phyloP scores from a whole-genome alignment of 1,284 basidiomycete species.

The Rhodotorula sp. region DNA sequence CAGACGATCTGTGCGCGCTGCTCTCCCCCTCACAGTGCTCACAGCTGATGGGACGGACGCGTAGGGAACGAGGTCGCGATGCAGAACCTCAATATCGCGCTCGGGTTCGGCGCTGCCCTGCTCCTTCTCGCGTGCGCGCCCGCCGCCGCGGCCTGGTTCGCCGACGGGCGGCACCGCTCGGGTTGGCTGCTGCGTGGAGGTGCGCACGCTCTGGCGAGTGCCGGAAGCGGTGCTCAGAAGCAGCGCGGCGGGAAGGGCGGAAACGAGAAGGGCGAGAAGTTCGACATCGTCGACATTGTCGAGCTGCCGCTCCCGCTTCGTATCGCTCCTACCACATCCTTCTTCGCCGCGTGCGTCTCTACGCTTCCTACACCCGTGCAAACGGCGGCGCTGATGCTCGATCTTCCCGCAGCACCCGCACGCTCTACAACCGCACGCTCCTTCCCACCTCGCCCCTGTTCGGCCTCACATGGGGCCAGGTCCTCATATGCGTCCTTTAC shows the following conservation, averaged over 20 bases:
- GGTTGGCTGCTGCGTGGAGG: conserved; percentile 4
- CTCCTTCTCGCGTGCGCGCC: conserved; percentile 18
- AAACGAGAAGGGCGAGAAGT: background rate
- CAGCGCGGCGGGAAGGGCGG: background rate
- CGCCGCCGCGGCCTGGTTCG: conserved; percentile 2
- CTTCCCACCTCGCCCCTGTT: conserved; percentile 29
- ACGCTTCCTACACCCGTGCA: too few species aligned
- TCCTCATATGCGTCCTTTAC: conserved; percentile 23
- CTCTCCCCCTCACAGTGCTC: background rate
- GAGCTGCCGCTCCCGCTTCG: background rate
- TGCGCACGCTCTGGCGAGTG: rapidly evolving
- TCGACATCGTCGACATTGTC: background rate
- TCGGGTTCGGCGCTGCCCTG: conserved; percentile 1
- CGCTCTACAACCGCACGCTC: conserved; percentile 26
- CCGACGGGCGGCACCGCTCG: background rate
- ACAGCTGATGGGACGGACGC: too few species aligned
- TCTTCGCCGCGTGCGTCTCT: background rate
- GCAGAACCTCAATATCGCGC: conserved; percentile 8
- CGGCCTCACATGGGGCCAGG: conserved; percentile 32
- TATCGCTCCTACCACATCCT: background rate
- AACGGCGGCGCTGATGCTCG: background rate
- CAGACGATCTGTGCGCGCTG: conserved; percentile 2
- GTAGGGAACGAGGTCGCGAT: conserved; percentile 10
- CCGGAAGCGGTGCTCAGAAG: background rate
- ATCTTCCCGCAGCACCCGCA: background rate